These are phyloP conservation scores for Aurifilum marmelostoma DNA, from an alignment of 2,329 filamentous ascomycete genomes.

Conservation along the genomic window DNA sequence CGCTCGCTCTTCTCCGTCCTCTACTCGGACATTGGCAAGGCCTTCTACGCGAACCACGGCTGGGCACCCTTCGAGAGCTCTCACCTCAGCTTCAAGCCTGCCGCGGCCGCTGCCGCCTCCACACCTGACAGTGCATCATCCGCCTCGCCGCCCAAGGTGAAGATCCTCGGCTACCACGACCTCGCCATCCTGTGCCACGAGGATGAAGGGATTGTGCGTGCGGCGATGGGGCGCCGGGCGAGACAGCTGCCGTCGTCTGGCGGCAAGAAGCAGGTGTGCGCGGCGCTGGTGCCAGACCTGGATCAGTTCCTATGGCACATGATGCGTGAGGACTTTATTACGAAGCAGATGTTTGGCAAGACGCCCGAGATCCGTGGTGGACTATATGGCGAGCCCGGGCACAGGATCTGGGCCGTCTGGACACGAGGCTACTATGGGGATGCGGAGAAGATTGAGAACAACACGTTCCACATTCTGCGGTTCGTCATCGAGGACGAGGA, in stretches of 20 bases:
- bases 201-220: conserved; percentile 66
- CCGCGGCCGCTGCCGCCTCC: conserved; percentile 29
- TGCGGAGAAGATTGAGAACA: conserved; percentile 57
- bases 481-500: conserved; percentile 66
- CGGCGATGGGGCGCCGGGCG: conserved; percentile 46
- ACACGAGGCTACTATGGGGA: conserved; percentile 66
- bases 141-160: conserved; percentile 34
- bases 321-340: conserved; percentile 79
- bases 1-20: conserved; percentile 72
- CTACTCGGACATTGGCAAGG: conserved; percentile 84
- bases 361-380: conserved; percentile 71
- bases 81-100: conserved; percentile 67
- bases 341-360: conserved; percentile 60
- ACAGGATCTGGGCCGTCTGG: conserved; percentile 76
- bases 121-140: background rate
- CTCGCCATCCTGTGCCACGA: conserved; percentile 63
- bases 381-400: conserved; percentile 56
- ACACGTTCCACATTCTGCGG: conserved; percentile 71
- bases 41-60: conserved; percentile 76
- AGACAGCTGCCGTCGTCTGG: conserved; percentile 34
- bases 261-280: conserved; percentile 47
- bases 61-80: conserved; percentile 76
- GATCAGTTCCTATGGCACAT: conserved; percentile 75
- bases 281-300: conserved; percentile 71
- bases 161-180: conserved; percentile 60